Evolutionary conservation across 345 rosid species (phyloP), one percentile per base, ranked within the genome.

Genomic region (Anacardium occidentale): DNA sequence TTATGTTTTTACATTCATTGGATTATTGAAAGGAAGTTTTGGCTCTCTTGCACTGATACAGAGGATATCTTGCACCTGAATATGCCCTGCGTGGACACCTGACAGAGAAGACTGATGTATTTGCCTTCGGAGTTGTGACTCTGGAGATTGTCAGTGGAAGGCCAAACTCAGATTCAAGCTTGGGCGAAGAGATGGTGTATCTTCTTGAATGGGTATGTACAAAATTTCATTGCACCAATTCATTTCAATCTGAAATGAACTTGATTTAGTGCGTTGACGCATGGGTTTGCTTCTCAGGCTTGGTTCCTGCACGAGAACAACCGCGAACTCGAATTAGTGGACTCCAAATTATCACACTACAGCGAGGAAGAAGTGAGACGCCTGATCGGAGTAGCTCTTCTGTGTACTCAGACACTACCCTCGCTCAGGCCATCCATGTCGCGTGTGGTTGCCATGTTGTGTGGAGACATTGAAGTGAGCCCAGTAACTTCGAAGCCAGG

Each of bases 331-430:
- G 82, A 90, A 52, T 80, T 90, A 15, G 80, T 82, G 2, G 90
- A 88, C 65, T 11, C 81, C 7, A 76, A 32, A 50, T 58, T 88
- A 59, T 63, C 70, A 3, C 78, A 79, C 29, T 86, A 81, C 71
- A 60, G 76, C 6, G 63, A 74, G 70, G 89, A 85, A 64, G 90
- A 88, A 65, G 84, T 71, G 57, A 81, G 77, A 57, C 89, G 88
- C 0, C 54, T 83, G 75, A 83, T 83, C 44, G 81, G 82, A 68
- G 75, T 90, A n/a, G 90, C 87, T 68, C 85, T 92, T 64, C 22
- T 87, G 66, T 87, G 96, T 77, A 73, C 96, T 47, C 95, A 87
- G 22, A 69, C 93, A 32, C 75, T 93, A 52, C 88, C 87, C 45
- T n/a, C 24, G 10, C 70, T 74, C 25, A 74, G 95, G 66, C 93